Evolutionary conservation across 176 grass and related monocot genomes (phyloP).

Genomic region (Miscanthus lutarioriparius): DNA sequence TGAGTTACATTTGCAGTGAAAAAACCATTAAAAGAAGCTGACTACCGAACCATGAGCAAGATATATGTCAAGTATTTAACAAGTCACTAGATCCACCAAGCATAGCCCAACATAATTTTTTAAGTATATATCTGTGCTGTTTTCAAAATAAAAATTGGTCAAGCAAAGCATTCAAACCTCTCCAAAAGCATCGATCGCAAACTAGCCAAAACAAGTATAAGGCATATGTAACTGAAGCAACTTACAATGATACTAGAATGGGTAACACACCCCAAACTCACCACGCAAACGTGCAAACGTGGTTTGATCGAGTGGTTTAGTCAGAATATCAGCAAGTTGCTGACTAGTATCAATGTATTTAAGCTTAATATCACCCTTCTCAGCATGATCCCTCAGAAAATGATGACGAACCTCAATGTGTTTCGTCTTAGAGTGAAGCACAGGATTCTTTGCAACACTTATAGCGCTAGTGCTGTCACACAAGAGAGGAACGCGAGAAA

Average conservation of each 20-base stretch:
- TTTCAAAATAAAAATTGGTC: neutral
- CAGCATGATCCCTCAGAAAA: neutral
- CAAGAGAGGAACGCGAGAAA: neutral
- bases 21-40: neutral
- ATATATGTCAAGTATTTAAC: neutral
- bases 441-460: constrained; percentile 1
- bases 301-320: neutral
- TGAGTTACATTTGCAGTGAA: neutral
- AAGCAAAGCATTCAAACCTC: neutral
- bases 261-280: neutral
- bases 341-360: neutral
- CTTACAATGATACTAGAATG: neutral
- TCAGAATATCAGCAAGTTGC: neutral
- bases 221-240: neutral
- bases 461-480: neutral
- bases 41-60: neutral
- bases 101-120: neutral
- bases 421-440: neutral
- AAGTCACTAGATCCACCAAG: neutral
- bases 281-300: neutral
- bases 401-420: neutral
- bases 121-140: neutral
- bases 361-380: neutral
- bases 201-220: neutral
- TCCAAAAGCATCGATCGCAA: neutral